A percentile compares a stretch with the other conserved stretches of the same genome.
phyloP scores from a whole-genome alignment of 1,284 basidiomycete species.

The Xerocomus nothofagi region DNA sequence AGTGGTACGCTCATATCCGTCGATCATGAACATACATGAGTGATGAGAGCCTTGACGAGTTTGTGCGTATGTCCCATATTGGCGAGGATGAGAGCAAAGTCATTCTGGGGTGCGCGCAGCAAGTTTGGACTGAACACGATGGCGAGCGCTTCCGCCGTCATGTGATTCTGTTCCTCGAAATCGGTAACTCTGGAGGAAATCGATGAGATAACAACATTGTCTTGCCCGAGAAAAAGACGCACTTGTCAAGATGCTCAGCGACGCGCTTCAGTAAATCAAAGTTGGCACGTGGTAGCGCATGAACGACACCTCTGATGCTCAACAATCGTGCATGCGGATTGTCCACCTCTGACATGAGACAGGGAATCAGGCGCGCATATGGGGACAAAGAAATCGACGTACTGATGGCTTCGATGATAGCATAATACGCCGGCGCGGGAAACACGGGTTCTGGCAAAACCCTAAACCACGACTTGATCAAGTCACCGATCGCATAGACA shows the following conservation, averaged over 20 bases:
- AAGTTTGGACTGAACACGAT: conserved; percentile 84
- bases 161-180: conserved; percentile 82
- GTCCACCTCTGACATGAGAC: conserved; percentile 51
- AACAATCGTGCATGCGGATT: conserved; percentile 66
- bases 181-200: conserved; percentile 68
- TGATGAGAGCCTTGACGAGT: conserved; percentile 75
- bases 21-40: conserved; percentile 56
- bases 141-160: conserved; percentile 79
- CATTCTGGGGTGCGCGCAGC: conserved; percentile 66
- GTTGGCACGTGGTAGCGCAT: conserved; percentile 64
- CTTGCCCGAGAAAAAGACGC: conserved; percentile 22
- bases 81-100: conserved; percentile 70
- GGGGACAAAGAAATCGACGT: conserved; percentile 10
- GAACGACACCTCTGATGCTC: conserved; percentile 65
- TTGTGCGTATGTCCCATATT: conserved; percentile 78
- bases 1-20: conserved; percentile 1
- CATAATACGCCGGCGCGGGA: conserved; percentile 64
- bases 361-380: conserved; percentile 5
- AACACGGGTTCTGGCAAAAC: conserved; percentile 76
- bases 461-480: conserved; percentile 83
- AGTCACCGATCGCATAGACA: conserved; percentile 77
- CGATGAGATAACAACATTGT: conserved; percentile 5
- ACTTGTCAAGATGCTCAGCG: conserved; percentile 81
- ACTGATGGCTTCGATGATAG: conserved; percentile 72
- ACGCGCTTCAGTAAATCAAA: conserved; percentile 76